Evolutionary conservation across 306 rosid species (phyloP).

Genomic region (Glycine latifolia): DNA sequence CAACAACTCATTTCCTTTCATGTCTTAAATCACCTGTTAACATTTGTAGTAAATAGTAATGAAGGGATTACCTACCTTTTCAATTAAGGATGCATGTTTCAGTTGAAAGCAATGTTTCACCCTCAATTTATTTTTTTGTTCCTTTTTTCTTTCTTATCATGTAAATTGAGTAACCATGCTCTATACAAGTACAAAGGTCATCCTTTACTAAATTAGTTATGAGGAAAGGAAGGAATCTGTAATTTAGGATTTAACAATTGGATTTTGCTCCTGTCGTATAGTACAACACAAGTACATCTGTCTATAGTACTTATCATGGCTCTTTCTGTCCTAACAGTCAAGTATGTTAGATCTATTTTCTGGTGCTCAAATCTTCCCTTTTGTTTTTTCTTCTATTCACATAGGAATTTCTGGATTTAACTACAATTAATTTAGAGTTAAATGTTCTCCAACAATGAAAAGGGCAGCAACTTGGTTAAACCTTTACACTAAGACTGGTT

Average conservation of each 20-base stretch:
- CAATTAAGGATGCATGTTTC: not conserved
- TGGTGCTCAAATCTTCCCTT: not conserved
- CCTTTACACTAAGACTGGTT: not conserved
- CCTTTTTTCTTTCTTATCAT: not conserved
- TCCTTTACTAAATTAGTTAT: not conserved
- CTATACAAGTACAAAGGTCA: not conserved
- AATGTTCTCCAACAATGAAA: constrained; percentile 1
- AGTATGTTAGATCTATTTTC: not conserved
- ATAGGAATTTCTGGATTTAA: not conserved
- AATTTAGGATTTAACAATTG: constrained; percentile 6
- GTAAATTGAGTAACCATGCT: not conserved
- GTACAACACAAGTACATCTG: not conserved
- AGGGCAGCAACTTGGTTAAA: not conserved
- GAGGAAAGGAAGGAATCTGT: not conserved
- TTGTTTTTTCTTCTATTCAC: not conserved
- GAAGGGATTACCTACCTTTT: not conserved
- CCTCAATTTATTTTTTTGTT: not conserved
- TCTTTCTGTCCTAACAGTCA: too few species aligned
- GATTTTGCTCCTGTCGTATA: not conserved
- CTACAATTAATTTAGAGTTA: not conserved
- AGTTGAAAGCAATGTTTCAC: not conserved
- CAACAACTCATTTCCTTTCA: not conserved
- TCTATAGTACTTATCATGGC: not conserved
- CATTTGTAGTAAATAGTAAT: too few species aligned
- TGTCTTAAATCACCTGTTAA: not conserved